Percentiles rank a stretch among this genome's conserved stretches.
Evolutionary conservation across 1,139 yeast genomes (phyloP).

Genomic region (Kodamaea plutei): DNA sequence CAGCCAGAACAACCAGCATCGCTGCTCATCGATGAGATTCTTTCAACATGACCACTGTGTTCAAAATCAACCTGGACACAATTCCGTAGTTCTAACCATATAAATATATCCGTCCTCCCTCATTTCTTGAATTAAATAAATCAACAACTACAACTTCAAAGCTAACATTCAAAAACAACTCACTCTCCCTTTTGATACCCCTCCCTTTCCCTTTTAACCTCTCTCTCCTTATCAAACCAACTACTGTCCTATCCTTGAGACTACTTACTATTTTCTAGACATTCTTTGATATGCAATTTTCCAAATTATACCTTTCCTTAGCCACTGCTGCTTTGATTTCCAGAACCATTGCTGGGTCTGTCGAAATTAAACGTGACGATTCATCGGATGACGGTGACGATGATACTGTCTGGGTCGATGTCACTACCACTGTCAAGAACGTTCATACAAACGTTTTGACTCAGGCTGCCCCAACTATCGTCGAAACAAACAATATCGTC

Average conservation of each 20-base stretch:
- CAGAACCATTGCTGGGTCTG: conserved; percentile 27
- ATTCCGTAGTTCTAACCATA: too few species aligned
- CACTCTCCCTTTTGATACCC: conserved; percentile 3
- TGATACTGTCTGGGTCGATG: conserved; percentile 31
- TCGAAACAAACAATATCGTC: conserved; percentile 27
- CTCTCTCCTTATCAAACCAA: conserved; percentile 4
- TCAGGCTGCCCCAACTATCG: conserved; percentile 29
- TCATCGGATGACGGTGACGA: conserved; percentile 19
- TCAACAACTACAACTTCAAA: background rate
- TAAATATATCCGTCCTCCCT: too few species aligned
- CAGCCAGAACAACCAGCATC: too few species aligned
- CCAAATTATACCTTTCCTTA: conserved; percentile 24
- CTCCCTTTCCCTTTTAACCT: conserved; percentile 7
- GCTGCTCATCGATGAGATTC: too few species aligned
- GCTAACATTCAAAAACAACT: background rate
- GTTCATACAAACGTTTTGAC: conserved; percentile 30
- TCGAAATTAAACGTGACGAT: conserved; percentile 13
- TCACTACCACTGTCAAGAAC: conserved; percentile 36
- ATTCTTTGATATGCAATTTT: conserved; percentile 27
- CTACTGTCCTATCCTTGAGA: too few species aligned
- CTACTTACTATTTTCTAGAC: too few species aligned
- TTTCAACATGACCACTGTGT: too few species aligned
- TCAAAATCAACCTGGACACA: too few species aligned
- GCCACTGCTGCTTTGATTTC: conserved; percentile 21
- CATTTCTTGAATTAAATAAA: too few species aligned